Evolutionary conservation across 192 early-diverging fungal genomes (phyloP).

Genomic region (Coemansia sp.): DNA sequence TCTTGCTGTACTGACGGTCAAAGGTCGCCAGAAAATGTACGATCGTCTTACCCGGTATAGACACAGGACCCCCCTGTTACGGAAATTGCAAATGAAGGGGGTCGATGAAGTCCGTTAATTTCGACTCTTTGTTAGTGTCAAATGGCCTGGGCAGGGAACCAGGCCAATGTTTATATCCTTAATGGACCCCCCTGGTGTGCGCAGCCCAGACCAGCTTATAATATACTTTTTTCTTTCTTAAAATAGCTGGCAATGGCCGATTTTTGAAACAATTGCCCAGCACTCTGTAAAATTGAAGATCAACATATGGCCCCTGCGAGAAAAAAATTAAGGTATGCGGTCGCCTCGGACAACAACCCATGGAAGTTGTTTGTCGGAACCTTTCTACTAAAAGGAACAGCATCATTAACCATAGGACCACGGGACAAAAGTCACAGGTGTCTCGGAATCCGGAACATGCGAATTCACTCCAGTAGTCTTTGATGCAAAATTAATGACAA

Average conservation of each 20-base stretch:
- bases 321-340: too few species aligned
- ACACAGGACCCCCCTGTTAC: neutral
- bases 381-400: too few species aligned
- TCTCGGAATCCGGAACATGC: neutral
- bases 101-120: slow-evolving; percentile 6
- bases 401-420: neutral
- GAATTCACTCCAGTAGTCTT: neutral
- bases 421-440: neutral
- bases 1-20: neutral
- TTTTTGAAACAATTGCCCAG: too few species aligned
- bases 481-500: neutral
- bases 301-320: too few species aligned
- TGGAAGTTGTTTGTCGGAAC: too few species aligned
- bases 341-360: too few species aligned
- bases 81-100: neutral
- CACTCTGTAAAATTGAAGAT: too few species aligned
- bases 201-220: too few species aligned
- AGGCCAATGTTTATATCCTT: neutral
- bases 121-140: neutral
- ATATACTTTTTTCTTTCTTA: too few species aligned
- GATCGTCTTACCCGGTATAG: neutral
- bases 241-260: too few species aligned
- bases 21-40: neutral
- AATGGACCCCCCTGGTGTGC: too few species aligned
- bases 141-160: neutral